Conservation (phyloP, 768 basidiomycete genomes). For the Hemileccinum impolitum region DNA sequence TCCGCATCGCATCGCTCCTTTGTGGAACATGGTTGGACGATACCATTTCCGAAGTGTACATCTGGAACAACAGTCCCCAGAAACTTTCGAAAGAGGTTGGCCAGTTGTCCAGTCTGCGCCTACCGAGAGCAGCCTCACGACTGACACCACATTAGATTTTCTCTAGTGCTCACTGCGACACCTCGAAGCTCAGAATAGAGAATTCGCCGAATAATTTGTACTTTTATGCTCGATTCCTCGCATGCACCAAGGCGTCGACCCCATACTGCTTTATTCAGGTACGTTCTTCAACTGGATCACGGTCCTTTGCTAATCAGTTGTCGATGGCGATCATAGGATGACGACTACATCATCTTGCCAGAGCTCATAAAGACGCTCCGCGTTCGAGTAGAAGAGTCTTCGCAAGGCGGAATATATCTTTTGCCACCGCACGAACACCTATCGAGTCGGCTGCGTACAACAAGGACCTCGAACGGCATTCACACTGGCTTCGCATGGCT, state of each 20-base stretch:
- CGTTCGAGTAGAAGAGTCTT: slow-evolving; percentile 31
- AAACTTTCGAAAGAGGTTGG: slow-evolving; percentile 42
- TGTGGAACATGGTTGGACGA: slow-evolving; percentile 45
- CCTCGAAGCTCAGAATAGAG: slow-evolving; percentile 45
- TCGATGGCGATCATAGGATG: slow-evolving; percentile 44
- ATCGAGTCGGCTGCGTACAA: slow-evolving; percentile 47
- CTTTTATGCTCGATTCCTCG: slow-evolving; percentile 61
- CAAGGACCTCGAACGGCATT: slow-evolving; percentile 35
- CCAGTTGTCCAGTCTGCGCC: not conserved
- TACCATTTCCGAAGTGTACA: slow-evolving; percentile 45
- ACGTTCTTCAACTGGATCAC: not conserved
- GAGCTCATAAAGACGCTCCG: slow-evolving; percentile 54
- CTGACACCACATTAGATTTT: slow-evolving; percentile 37
- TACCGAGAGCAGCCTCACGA: not conserved
- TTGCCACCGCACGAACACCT: slow-evolving; percentile 62
- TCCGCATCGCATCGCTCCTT: slow-evolving; percentile 49
- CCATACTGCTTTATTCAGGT: slow-evolving; percentile 65
- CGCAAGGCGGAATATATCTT: slow-evolving; percentile 42
- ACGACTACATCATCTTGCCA: slow-evolving; percentile 61
- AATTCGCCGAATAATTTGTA: slow-evolving; percentile 57
- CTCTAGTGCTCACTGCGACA: slow-evolving; percentile 38
- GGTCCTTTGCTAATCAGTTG: not conserved
- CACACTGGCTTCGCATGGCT: slow-evolving; percentile 65
- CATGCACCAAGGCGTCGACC: slow-evolving; percentile 49
- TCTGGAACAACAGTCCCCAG: slow-evolving; percentile 64